Evolutionary conservation across 495 filamentous ascomycete species (phyloP), one percentile per base, ranked within the genome.

Genomic region (Penicillium canariense): DNA sequence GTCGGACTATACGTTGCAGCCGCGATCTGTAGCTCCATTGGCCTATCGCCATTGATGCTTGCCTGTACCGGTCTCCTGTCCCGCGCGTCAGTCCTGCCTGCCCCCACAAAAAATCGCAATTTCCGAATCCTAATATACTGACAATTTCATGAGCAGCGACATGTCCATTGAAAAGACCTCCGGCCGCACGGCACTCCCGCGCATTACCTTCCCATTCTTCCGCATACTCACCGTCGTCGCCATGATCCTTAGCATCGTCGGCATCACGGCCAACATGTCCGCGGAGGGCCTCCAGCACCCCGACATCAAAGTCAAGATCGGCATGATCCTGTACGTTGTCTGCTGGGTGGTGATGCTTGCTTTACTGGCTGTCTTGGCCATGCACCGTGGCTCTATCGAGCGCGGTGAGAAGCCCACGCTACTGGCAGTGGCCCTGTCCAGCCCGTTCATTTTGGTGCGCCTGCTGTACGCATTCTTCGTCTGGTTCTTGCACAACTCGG

Each of bases 381-480:
- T 45, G 3, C 65, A 32, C 5, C 49, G 45, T 35, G 28, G 12
- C 5, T 47, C 50, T n/a, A 55, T 67, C 14, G 58, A 65, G 54
- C 52, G 53, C 1, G 66, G 67, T 30, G 75, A 77, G 56, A 63
- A 68, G 31, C 62, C 71, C 10, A 52, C 71, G 18, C 27, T 77
- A 11, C 34, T 69, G 9, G 75, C 71, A 3, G 68, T 75, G 18
- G 61, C 56, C 1, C 27, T 73, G 15, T 64, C 67, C 2, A 53
- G 66, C 2, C 71, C 71, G 2, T 67, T 79, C 48, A 58, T 79
- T 23, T 52, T 75, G n/a, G 61, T 77, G 18, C 68, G 76, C 11
- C 40, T 77, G 1, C 47, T 76, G 31, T 79, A 79, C 54, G 59
- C 62, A 7, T 22, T 59, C 4, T 40, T 76, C 15, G 50, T 56